These are phyloP conservation scores for Aschersonia sp. DNA, from an alignment of 2,329 filamentous ascomycete genomes.

Conservation along the genomic window DNA sequence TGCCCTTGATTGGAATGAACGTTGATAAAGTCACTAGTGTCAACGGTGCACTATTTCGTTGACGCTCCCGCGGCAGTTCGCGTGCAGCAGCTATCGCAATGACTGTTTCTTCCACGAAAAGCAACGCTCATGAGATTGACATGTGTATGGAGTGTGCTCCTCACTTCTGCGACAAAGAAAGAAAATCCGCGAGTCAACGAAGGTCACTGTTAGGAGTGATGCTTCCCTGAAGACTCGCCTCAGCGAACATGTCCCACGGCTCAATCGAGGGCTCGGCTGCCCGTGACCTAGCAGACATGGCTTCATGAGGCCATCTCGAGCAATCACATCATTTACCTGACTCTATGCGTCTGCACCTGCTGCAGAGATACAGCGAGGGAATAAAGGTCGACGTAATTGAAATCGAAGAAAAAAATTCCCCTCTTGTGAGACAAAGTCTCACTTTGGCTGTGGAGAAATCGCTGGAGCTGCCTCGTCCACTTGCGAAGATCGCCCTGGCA, in stretches of 20 bases:
- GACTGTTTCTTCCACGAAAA: no score
- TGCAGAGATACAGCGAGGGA: not conserved
- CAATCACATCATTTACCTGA: not conserved
- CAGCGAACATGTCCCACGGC: no score
- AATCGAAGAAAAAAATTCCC: conserved; percentile 1
- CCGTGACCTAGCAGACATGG: not conserved
- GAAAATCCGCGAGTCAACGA: no score
- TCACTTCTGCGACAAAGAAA: no score
- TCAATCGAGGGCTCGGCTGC: no score
- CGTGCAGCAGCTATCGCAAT: no score
- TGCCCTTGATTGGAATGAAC: not conserved
- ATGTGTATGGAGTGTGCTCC: no score
- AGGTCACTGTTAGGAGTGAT: no score
- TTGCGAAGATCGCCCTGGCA: not conserved
- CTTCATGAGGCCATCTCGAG: not conserved
- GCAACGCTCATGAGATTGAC: no score
- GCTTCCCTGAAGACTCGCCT: no score
- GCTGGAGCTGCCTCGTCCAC: not conserved
- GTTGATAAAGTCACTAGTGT: not conserved
- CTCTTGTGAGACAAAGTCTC: conserved; percentile 2
- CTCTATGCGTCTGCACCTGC: not conserved
- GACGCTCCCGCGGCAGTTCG: no score
- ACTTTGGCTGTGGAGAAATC: not conserved
- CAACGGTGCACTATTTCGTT: not conserved
- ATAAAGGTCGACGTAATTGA: not conserved